Conservation (phyloP, 768 basidiomycete species). For the Tephrocybe rancida region DNA sequence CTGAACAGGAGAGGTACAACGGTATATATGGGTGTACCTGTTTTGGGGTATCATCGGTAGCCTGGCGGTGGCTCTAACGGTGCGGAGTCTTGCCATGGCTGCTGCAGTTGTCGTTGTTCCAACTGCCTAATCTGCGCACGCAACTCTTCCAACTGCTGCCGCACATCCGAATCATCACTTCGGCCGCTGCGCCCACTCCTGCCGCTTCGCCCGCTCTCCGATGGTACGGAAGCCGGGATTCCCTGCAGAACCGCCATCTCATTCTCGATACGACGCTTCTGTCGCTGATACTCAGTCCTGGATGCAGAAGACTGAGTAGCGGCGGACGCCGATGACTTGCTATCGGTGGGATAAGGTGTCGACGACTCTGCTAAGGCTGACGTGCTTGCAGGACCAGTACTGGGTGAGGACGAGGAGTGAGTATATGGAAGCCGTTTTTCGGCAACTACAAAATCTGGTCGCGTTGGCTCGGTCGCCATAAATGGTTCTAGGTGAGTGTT, state of each 20-base stretch:
- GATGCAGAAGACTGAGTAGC: too few relatives aligned
- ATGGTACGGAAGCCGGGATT: neutral
- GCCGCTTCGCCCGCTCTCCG: neutral
- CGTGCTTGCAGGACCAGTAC: too few relatives aligned
- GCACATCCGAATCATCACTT: neutral
- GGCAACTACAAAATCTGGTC: too few relatives aligned
- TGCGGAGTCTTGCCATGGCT: constrained; percentile 1
- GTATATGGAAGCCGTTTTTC: too few relatives aligned
- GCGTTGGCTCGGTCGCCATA: too few relatives aligned
- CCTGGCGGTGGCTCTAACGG: neutral
- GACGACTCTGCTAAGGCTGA: too few relatives aligned
- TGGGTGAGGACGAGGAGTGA: too few relatives aligned
- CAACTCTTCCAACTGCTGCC: constrained; percentile 7
- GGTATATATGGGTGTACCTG: too few relatives aligned
- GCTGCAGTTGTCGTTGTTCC: neutral
- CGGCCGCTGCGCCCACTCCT: neutral
- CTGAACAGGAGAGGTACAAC: too few relatives aligned
- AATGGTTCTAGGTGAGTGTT: too few relatives aligned
- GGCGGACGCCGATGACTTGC: too few relatives aligned
- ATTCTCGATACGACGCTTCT: neutral
- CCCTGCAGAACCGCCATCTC: neutral
- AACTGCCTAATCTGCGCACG: constrained; percentile 5
- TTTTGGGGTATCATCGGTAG: neutral
- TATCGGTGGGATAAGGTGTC: too few relatives aligned
- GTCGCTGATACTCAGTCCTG: neutral